These are phyloP conservation scores for Phoenix dactylifera DNA, from an alignment of 176 grass and related monocot species.

Conservation along the genomic window DNA sequence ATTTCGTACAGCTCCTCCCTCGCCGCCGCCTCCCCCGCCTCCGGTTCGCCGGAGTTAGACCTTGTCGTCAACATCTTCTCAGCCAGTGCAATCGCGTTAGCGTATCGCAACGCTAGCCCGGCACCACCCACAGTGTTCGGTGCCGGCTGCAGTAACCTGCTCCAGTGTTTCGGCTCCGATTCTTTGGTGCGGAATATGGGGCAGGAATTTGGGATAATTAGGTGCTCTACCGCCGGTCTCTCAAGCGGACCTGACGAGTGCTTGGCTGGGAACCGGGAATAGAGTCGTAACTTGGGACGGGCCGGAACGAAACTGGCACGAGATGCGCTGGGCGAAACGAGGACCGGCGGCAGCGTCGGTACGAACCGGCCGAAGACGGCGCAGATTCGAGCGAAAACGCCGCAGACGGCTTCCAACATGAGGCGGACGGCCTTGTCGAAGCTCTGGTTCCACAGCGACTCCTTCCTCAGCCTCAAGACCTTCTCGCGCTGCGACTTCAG, in stretches of 20 bases:
- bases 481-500: conserved; percentile 57
- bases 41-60: conserved; percentile 17
- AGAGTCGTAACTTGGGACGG: conserved; percentile 29
- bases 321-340: conserved; percentile 3
- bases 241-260: conserved; percentile 64
- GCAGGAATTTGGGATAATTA: conserved; percentile 43
- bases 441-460: conserved; percentile 66
- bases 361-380: conserved; percentile 42
- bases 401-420: conserved; percentile 55
- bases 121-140: conserved; percentile 45
- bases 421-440: conserved; percentile 51
- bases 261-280: conserved; percentile 20
- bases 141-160: conserved; percentile 41
- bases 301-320: conserved; percentile 21
- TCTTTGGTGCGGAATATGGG: conserved; percentile 42
- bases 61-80: conserved; percentile 37
- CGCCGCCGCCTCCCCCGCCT: conserved; percentile 42
- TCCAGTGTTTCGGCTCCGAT: conserved; percentile 30
- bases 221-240: conserved; percentile 21
- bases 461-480: conserved; percentile 61
- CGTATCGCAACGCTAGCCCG: conserved; percentile 74
- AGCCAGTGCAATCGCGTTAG: conserved; percentile 55
- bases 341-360: conserved; percentile 24
- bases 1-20: conserved; percentile 83
- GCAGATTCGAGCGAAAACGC: conserved; percentile 59